Percentiles rank a stretch among this genome's conserved stretches.
Conservation (phyloP, 768 basidiomycete species). For the Mycena pura region DNA sequence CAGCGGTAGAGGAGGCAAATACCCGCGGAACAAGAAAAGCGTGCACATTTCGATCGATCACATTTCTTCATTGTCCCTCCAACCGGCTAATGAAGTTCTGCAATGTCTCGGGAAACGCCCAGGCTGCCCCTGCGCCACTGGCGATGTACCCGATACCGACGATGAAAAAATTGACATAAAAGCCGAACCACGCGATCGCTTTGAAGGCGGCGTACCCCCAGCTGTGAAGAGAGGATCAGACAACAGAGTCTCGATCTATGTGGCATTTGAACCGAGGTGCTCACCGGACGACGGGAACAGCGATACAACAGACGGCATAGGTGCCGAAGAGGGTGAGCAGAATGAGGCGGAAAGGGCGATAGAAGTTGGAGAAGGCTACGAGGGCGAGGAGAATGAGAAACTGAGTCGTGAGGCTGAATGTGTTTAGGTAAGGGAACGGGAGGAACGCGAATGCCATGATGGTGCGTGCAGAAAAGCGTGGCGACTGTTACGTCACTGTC, state of each 20-base stretch:
- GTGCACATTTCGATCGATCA: too few species aligned
- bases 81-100: constrained; percentile 20
- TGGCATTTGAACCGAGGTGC: neutral
- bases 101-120: constrained; percentile 19
- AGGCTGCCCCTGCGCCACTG: constrained; percentile 18
- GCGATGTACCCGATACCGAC: constrained; percentile 34
- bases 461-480: constrained; percentile 8
- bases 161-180: constrained; percentile 44
- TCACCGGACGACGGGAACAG: constrained; percentile 30
- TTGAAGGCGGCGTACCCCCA: constrained; percentile 37
- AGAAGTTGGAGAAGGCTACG: constrained; percentile 36
- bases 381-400: constrained; percentile 31
- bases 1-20: too few species aligned
- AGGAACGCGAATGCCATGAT: constrained; percentile 28
- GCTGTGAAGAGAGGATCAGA: neutral
- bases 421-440: constrained; percentile 21
- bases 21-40: too few species aligned
- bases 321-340: constrained; percentile 36
- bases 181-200: constrained; percentile 41
- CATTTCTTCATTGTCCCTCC: constrained; percentile 26
- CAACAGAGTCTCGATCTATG: neutral
- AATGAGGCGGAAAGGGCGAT: constrained; percentile 36
- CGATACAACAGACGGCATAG: constrained; percentile 36
- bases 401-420: constrained; percentile 5
- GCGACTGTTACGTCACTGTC: too few species aligned